A percentile compares a stretch with the other conserved stretches of the same genome.
These are phyloP conservation scores for Calonectria naviculata DNA, from an alignment of 2,329 filamentous ascomycete genomes.

Conservation along the genomic window DNA sequence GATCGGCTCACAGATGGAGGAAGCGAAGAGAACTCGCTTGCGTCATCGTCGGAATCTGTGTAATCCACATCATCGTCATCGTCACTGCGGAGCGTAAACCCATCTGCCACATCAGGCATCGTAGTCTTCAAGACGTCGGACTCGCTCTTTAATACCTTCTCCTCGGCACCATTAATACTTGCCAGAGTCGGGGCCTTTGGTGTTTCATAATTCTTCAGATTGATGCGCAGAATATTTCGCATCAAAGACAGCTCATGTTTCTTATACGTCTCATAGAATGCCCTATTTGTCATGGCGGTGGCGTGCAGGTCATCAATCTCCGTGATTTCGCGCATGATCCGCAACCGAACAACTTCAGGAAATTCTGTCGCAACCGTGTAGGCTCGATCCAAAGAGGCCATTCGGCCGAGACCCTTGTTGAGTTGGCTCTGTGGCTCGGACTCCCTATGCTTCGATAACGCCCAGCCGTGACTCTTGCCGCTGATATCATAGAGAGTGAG, in stretches of 20 bases:
- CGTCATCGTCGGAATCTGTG: slow-evolving; percentile 38
- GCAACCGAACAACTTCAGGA: slow-evolving; percentile 50
- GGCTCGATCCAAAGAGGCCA: slow-evolving; percentile 45
- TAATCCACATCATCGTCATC: slow-evolving; percentile 41
- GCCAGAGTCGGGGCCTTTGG: slow-evolving; percentile 33
- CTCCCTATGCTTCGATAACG: slow-evolving; percentile 52
- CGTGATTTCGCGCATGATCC: slow-evolving; percentile 53
- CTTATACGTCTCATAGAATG: slow-evolving; percentile 58
- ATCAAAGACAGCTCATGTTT: slow-evolving; percentile 54
- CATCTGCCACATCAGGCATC: slow-evolving; percentile 41
- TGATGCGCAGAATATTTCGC: slow-evolving; percentile 48
- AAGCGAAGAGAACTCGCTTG: slow-evolving; percentile 35
- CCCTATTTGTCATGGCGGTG: slow-evolving; percentile 53
- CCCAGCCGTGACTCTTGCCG: slow-evolving; percentile 62
- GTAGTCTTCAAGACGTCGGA: slow-evolving; percentile 44
- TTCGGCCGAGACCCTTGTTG: slow-evolving; percentile 42
- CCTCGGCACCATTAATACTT: slow-evolving; percentile 42
- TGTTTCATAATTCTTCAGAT: slow-evolving; percentile 31
- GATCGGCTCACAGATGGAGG: slow-evolving; percentile 29
- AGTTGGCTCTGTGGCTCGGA: slow-evolving; percentile 49
- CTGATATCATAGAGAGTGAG: slow-evolving; percentile 61
- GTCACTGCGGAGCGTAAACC: slow-evolving; percentile 44
- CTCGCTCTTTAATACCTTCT: slow-evolving; percentile 47
- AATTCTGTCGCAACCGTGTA: slow-evolving; percentile 48
- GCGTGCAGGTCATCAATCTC: slow-evolving; percentile 55